Conservation (phyloP, 108 stramenopile species). For the Stephanodiscus triporus region DNA sequence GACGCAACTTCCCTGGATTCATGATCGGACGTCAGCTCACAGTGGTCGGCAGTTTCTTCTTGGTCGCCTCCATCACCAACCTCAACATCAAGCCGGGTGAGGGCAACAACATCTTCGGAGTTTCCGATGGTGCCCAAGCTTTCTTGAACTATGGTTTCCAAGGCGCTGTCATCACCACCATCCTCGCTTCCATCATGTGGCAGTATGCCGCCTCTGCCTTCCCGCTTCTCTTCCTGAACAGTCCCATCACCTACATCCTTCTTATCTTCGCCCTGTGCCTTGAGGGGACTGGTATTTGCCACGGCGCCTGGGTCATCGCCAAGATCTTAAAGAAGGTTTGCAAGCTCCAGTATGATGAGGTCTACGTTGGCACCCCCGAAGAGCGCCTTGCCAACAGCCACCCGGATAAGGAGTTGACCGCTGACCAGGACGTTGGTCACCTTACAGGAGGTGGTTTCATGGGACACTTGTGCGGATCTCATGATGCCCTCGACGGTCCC, state of each 20-base stretch:
- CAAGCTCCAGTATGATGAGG: constrained; percentile 67
- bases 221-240: constrained; percentile 74
- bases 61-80: constrained; percentile 71
- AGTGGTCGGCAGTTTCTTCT: constrained; percentile 69
- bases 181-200: constrained; percentile 79
- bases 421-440: constrained; percentile 22
- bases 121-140: constrained; percentile 62
- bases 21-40: constrained; percentile 84
- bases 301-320: constrained; percentile 68
- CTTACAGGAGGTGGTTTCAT: constrained; percentile 36
- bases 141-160: constrained; percentile 84
- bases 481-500: constrained; percentile 41
- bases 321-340: constrained; percentile 49
- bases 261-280: constrained; percentile 55
- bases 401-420: constrained; percentile 24
- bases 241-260: constrained; percentile 64
- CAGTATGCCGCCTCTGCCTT: constrained; percentile 73
- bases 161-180: constrained; percentile 84
- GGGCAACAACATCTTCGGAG: constrained; percentile 77
- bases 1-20: constrained; percentile 76
- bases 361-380: constrained; percentile 73
- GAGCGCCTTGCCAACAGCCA: constrained; percentile 59
- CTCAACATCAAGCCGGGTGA: constrained; percentile 48
- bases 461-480: constrained; percentile 38
- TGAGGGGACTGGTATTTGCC: constrained; percentile 67